Conservation (phyloP, 1,139 yeast species). For the Saccharomyces hybrid region DNA sequence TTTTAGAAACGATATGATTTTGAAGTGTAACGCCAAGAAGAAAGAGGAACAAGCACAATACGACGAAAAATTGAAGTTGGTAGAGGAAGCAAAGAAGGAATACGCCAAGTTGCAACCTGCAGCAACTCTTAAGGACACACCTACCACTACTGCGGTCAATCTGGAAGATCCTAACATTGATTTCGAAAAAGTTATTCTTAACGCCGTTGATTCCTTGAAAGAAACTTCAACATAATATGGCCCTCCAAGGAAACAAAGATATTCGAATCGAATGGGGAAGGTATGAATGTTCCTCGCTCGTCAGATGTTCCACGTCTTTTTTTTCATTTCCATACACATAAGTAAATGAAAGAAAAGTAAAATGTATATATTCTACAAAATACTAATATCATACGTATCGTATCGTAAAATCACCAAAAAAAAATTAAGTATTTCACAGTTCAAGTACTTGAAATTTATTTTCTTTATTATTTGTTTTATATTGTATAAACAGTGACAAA, state of each 20-base stretch:
- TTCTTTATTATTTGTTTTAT: background rate
- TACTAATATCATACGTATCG: background rate
- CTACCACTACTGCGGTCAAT: slow-evolving; percentile 39
- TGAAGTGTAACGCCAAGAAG: slow-evolving; percentile 54
- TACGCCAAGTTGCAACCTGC: slow-evolving; percentile 57
- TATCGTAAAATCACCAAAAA: background rate
- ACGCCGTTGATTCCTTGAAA: slow-evolving; percentile 37
- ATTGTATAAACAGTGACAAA: background rate
- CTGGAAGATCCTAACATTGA: slow-evolving; percentile 90
- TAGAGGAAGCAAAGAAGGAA: slow-evolving; percentile 81
- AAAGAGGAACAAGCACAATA: slow-evolving; percentile 53
- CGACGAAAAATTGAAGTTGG: slow-evolving; percentile 64
- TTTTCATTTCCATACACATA: background rate
- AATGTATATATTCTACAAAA: background rate
- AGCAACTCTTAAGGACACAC: slow-evolving; percentile 25
- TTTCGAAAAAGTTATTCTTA: slow-evolving; percentile 48
- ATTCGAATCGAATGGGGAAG: background rate
- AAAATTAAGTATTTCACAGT: background rate
- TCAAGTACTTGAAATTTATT: background rate
- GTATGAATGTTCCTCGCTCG: background rate
- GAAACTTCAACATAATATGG: background rate
- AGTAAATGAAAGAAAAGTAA: background rate
- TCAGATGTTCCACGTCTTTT: background rate
- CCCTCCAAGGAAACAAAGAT: background rate
- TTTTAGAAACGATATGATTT: slow-evolving; percentile 69